These are phyloP conservation scores for Teratosphaeria pseudoeucalypti DNA, from an alignment of 2,329 filamentous ascomycete genomes.

Conservation along the genomic window DNA sequence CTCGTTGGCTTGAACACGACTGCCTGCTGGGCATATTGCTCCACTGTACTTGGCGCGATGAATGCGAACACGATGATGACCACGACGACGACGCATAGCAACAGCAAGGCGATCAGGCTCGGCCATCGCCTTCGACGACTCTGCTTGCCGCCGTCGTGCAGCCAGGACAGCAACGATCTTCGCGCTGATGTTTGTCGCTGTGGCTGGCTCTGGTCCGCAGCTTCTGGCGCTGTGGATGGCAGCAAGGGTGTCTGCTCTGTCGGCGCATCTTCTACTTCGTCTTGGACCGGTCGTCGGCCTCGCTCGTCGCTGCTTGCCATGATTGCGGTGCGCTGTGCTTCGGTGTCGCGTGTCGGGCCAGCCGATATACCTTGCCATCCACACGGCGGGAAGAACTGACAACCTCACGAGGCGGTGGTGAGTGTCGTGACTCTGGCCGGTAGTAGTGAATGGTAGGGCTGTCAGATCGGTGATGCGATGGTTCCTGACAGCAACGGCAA, in stretches of 20 bases:
- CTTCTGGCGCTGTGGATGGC: constrained; percentile 7
- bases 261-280: constrained; percentile 4
- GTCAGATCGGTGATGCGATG: background rate
- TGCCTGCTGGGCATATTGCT: constrained; percentile 79
- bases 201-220: constrained; percentile 11
- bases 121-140: constrained; percentile 54
- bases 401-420: background rate
- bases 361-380: background rate
- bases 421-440: background rate
- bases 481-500: background rate
- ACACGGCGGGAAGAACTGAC: background rate
- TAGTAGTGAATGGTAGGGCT: background rate
- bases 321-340: background rate
- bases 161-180: constrained; percentile 9
- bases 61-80: constrained; percentile 69
- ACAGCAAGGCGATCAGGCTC: constrained; percentile 60
- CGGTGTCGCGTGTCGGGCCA: background rate
- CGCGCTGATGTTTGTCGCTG: constrained; percentile 13
- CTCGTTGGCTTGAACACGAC: constrained; percentile 72
- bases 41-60: constrained; percentile 66
- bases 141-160: constrained; percentile 21
- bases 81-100: constrained; percentile 54
- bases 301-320: background rate
- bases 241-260: constrained; percentile 34
- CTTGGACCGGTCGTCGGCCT: background rate